Conservation (phyloP, 1,284 basidiomycete genomes). For the Rhizoctonia solani region DNA sequence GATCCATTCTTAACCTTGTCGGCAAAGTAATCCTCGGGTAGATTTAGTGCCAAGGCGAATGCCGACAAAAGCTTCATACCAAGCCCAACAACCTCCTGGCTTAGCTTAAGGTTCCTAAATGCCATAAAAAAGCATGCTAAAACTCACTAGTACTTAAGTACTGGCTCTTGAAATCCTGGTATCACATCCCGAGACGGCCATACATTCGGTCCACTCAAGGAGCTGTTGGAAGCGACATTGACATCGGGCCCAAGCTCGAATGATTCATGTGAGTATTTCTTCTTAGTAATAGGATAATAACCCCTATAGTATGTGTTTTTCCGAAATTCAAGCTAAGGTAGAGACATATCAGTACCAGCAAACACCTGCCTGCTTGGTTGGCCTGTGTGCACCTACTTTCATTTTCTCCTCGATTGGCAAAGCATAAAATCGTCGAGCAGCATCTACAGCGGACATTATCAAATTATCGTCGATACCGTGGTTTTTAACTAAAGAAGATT, state of each 20-base stretch:
- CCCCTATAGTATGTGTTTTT: slow-evolving; percentile 72
- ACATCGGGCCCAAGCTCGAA: slow-evolving; percentile 80
- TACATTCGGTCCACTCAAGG: slow-evolving; percentile 50
- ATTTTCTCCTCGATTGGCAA: slow-evolving; percentile 63
- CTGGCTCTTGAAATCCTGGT: slow-evolving; percentile 56
- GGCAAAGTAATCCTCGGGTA: slow-evolving; percentile 76
- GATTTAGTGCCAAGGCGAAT: slow-evolving; percentile 78
- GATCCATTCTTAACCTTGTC: slow-evolving; percentile 69
- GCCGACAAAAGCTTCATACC: slow-evolving; percentile 78
- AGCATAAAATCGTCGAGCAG: slow-evolving; percentile 66
- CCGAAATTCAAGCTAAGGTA: slow-evolving; percentile 66
- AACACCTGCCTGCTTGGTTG: too few species aligned
- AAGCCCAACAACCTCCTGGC: slow-evolving; percentile 65
- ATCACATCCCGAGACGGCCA: slow-evolving; percentile 56
- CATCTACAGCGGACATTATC: slow-evolving; percentile 54
- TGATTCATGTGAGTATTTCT: slow-evolving; percentile 77
- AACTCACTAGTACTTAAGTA: slow-evolving; percentile 66
- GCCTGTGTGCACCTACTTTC: slow-evolving; percentile 47
- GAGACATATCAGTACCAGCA: background rate
- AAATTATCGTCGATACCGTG: slow-evolving; percentile 63
- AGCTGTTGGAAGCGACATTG: slow-evolving; percentile 46
- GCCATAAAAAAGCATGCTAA: background rate
- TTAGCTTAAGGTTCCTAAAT: slow-evolving; percentile 53
- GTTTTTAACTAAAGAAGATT: slow-evolving; percentile 59
- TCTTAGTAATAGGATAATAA: slow-evolving; percentile 64